Evolutionary conservation across 179 eudicot genomes (phyloP).

Genomic region (Drosera spatulata): DNA sequence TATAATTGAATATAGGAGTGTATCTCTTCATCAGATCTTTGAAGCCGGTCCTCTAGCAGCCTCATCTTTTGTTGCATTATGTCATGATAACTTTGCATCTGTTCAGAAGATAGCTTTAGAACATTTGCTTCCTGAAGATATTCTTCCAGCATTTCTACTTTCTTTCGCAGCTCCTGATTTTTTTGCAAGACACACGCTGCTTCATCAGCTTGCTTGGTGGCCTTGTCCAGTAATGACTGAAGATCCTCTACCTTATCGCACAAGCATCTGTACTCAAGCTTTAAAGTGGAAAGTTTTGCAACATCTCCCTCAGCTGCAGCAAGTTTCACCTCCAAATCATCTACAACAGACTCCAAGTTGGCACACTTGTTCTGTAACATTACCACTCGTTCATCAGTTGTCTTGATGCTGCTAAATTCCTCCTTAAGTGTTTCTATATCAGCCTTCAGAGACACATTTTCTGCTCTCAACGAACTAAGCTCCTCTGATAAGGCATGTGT

Average conservation of each 20-base stretch:
- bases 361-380: conserved; percentile 53
- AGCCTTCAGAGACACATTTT: conserved; percentile 53
- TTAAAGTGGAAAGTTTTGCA: conserved; percentile 42
- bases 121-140: conserved; percentile 61
- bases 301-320: conserved; percentile 60
- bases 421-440: conserved; percentile 42
- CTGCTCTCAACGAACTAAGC: conserved; percentile 52
- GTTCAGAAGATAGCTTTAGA: conserved; percentile 63
- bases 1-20: conserved; percentile 62
- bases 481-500: conserved; percentile 39
- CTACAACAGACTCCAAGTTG: conserved; percentile 42
- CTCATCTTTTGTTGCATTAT: conserved; percentile 72
- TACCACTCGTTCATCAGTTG: conserved; percentile 50
- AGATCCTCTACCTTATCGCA: conserved; percentile 63
- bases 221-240: conserved; percentile 59
- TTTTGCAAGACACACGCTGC: conserved; percentile 64
- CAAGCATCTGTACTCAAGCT: conserved; percentile 51
- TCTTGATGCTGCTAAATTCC: conserved; percentile 49
- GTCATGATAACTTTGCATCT: conserved; percentile 60
- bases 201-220: conserved; percentile 83
- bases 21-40: conserved; percentile 82
- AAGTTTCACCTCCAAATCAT: conserved; percentile 61
- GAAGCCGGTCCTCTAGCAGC: conserved; percentile 75
- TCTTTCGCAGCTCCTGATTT: conserved; percentile 75
- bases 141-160: conserved; percentile 75